These are phyloP conservation scores for Phenoliferia sp. DNA, from an alignment of 1,284 basidiomycete genomes.

Conservation along the genomic window DNA sequence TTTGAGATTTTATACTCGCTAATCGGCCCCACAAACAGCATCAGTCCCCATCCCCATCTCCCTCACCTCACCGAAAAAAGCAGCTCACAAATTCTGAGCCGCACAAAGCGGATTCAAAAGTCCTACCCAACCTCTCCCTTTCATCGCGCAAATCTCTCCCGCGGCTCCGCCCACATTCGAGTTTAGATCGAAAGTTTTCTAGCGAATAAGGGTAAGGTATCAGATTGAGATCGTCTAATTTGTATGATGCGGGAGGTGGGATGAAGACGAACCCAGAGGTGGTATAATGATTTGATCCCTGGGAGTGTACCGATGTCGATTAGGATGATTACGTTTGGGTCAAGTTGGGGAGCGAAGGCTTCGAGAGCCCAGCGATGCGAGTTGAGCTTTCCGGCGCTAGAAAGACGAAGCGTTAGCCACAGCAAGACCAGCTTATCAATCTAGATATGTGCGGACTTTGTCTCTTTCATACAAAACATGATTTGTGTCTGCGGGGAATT, in stretches of 20 bases:
- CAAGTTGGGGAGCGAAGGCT: conserved; percentile 43
- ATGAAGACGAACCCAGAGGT: conserved; percentile 60
- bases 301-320: conserved; percentile 94
- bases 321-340: conserved; percentile 75
- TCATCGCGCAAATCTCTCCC: conserved; percentile 89
- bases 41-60: no score
- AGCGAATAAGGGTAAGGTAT: not conserved
- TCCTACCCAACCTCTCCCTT: conserved; percentile 73
- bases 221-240: no score
- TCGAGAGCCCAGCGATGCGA: conserved; percentile 45
- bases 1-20: conserved; percentile 51
- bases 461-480: conserved; percentile 68
- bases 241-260: not conserved
- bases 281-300: conserved; percentile 82
- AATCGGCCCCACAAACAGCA: not conserved
- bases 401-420: not conserved
- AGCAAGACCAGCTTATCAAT: not conserved
- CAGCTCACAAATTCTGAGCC: conserved; percentile 68
- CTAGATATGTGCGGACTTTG: conserved; percentile 49
- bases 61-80: not conserved
- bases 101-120: conserved; percentile 73
- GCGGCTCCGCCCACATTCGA: conserved; percentile 84
- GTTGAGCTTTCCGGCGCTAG: conserved; percentile 23
- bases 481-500: conserved; percentile 26
- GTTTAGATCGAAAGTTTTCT: conserved; percentile 51